Percentiles rank a stretch among this genome's conserved stretches.
phyloP scores from a whole-genome alignment of 177 flowering plant species.

The Vitis hybrid region DNA sequence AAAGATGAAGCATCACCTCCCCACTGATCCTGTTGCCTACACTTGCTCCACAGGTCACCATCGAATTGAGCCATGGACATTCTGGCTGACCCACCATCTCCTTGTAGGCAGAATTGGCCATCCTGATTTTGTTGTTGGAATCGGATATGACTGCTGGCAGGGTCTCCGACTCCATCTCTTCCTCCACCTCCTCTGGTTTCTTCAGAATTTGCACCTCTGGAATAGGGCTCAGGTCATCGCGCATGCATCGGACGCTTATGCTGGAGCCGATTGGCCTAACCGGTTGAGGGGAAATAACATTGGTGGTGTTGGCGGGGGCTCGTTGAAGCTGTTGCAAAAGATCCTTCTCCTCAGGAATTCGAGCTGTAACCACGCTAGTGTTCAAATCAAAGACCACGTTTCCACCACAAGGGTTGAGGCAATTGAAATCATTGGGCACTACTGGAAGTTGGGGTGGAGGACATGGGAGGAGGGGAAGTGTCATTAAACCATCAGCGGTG shows the following conservation, averaged over 20 bases:
- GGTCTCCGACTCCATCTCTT: conserved; percentile 61
- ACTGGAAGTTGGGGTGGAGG: conserved; percentile 5
- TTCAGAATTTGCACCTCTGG: conserved; percentile 17
- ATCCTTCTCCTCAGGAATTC: conserved; percentile 45
- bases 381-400: conserved; percentile 36
- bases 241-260: conserved; percentile 50
- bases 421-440: not conserved
- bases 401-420: conserved; percentile 8
- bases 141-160: conserved; percentile 81
- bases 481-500: conserved; percentile 24
- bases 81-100: conserved; percentile 96
- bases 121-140: conserved; percentile 71
- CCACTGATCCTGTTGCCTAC: conserved; percentile 74
- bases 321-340: conserved; percentile 39
- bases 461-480: conserved; percentile 44
- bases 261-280: conserved; percentile 74
- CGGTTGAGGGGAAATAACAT: conserved; percentile 69
- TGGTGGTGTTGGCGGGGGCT: conserved; percentile 2
- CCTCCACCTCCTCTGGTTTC: conserved; percentile 69
- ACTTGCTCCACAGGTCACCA: conserved; percentile 21
- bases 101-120: conserved; percentile 83
- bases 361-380: conserved; percentile 16
- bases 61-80: conserved; percentile 75
- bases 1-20: conserved; percentile 56
- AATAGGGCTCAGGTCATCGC: conserved; percentile 15